Evolutionary conservation across 371 early-diverging fungal genomes (phyloP), one percentile per base, ranked within the genome.

Genomic region (Enteropsectra breve): DNA sequence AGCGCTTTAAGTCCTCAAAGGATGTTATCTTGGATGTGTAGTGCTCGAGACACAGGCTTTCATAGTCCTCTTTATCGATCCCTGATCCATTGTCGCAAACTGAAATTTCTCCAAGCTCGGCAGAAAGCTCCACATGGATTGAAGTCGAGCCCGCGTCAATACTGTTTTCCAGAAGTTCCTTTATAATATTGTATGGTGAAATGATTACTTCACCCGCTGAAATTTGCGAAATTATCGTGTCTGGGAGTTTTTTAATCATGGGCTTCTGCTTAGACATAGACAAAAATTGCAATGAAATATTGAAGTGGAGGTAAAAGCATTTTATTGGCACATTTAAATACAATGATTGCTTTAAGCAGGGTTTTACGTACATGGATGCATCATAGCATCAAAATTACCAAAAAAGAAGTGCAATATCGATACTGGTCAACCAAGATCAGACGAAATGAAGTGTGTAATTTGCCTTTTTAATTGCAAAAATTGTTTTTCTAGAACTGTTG

Each of bases 41-140:
- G 80, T 91, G 91, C 21, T 91, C 83, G 73, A 88, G 88, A 77
- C 94, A 93, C 0, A 91, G 86, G 54, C 90, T 83, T 34, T 48
- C 57, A 29, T 75, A 64, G 0, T 92, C 92, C 46, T 85, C 86
- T 43, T 82, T 76, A 83, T 84, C 67, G 54, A 97, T 93, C 30
- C 98, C 98, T 72, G 84, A 83, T 0, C 98, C 98, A 81, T 94
- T 90, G 79, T 97, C 98, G 75, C 86, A 86, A 50, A 97, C 89
- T 72, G 88, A 88, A 53, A 97, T 79, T 1, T 88, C 73, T 8
- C 92, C 69, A 0, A 93, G 90, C 8, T 91, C 90, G 21, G 90
- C 90, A 68, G 86, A 87, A 52, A 88, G 79, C 0, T 80, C 66
- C 32, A 97, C 82, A 21, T 84, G 80, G 29, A 97, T 91, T 45